These are phyloP conservation scores for Rhizopus microsporus DNA, from an alignment of 371 early-diverging fungal species.

Conservation along the genomic window DNA sequence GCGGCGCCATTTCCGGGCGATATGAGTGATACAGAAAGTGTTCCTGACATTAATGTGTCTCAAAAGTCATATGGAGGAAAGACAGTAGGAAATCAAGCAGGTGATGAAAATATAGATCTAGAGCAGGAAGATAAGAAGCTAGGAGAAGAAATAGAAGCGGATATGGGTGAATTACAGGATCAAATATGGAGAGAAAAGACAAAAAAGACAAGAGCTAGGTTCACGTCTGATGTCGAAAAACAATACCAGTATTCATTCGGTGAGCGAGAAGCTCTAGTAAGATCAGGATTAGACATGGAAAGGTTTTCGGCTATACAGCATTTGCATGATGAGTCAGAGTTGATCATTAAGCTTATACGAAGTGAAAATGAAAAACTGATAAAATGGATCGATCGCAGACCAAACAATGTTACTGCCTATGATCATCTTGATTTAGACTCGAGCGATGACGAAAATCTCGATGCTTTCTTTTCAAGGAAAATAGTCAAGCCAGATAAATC, in stretches of 20 bases:
- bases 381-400: conserved; percentile 40
- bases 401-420: conserved; percentile 28
- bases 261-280: conserved; percentile 51
- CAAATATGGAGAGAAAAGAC: conserved; percentile 67
- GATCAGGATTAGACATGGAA: conserved; percentile 59
- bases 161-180: conserved; percentile 54
- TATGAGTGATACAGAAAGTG: conserved; percentile 14
- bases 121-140: conserved; percentile 49
- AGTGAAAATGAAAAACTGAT: conserved; percentile 35
- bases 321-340: conserved; percentile 43
- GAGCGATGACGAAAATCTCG: conserved; percentile 52
- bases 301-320: conserved; percentile 55
- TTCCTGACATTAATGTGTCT: conserved; percentile 13
- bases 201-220: conserved; percentile 57
- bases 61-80: conserved; percentile 28
- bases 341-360: conserved; percentile 32
- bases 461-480: conserved; percentile 57
- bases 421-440: conserved; percentile 52
- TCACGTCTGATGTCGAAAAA: conserved; percentile 51
- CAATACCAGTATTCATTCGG: conserved; percentile 57
- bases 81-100: conserved; percentile 12
- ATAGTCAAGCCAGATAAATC: conserved; percentile 49
- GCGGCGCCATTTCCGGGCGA: conserved; percentile 16
- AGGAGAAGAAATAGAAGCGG: conserved; percentile 49
- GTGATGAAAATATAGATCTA: conserved; percentile 22